These are phyloP conservation scores for Lasiodiplodia theobromae DNA, from an alignment of 2,329 filamentous ascomycete genomes.

Conservation along the genomic window DNA sequence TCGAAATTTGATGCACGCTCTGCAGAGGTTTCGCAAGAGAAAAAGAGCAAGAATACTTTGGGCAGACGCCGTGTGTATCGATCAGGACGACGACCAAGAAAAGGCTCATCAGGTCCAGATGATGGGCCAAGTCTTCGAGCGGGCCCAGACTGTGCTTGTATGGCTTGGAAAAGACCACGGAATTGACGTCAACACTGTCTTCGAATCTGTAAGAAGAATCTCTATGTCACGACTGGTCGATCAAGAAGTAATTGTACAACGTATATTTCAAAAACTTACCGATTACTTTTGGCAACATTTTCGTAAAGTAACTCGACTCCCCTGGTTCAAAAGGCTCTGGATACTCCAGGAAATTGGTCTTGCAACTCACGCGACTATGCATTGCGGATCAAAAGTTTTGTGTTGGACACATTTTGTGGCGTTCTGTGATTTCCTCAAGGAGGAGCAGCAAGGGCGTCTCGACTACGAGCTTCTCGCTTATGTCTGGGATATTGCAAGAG, in stretches of 20 bases:
- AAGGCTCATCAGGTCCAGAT: conserved; percentile 27
- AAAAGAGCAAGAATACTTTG: conserved; percentile 25
- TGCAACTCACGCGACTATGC: too few species aligned
- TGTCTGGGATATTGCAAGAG: too few species aligned
- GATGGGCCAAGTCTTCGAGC: conserved; percentile 28
- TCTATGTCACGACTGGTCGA: fast-evolving
- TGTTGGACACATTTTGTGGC: too few species aligned
- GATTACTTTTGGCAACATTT: too few species aligned
- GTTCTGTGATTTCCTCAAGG: too few species aligned
- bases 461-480: too few species aligned
- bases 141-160: conserved; percentile 23
- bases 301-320: too few species aligned
- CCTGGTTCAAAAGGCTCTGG: too few species aligned
- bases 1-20: background rate
- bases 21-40: conserved; percentile 21
- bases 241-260: fast-evolving
- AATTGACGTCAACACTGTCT: background rate
- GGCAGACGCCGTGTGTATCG: conserved; percentile 32
- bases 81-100: conserved; percentile 29
- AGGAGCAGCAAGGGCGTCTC: too few species aligned
- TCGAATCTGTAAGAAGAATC: background rate
- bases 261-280: too few species aligned
- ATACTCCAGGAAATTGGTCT: too few species aligned
- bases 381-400: too few species aligned
- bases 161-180: background rate